phyloP scores from a whole-genome alignment of 169 alveolate species.

The Plasmodium relictum region DNA sequence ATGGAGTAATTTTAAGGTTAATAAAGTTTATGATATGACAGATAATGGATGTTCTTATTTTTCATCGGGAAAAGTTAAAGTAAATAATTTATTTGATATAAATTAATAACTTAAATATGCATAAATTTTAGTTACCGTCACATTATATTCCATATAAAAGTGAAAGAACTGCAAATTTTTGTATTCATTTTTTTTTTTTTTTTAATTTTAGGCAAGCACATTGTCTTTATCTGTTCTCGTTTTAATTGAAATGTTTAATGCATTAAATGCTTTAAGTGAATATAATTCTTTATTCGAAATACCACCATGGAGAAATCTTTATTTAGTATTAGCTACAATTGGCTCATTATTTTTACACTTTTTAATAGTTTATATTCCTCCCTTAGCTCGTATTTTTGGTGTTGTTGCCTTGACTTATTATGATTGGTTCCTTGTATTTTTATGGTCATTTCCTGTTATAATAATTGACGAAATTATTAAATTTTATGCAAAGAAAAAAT shows the following conservation, averaged over 20 bases:
- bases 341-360: constrained; percentile 93
- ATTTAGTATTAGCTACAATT: constrained; percentile 94
- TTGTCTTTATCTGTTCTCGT: constrained; percentile 97
- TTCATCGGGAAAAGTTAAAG: constrained; percentile 97
- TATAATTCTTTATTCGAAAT: constrained; percentile 94
- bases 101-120: too few relatives aligned
- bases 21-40: constrained; percentile 88
- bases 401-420: constrained; percentile 92
- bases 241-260: constrained; percentile 98
- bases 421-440: constrained; percentile 97
- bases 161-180: too few relatives aligned
- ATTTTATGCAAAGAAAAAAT: constrained; percentile 89
- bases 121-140: too few relatives aligned
- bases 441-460: constrained; percentile 98
- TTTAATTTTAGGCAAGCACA: constrained; percentile 92
- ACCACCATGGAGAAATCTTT: constrained; percentile 98
- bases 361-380: constrained; percentile 95
- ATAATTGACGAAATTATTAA: constrained; percentile 97
- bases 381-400: constrained; percentile 93
- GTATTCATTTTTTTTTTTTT: background rate
- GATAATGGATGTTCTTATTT: constrained; percentile 96
- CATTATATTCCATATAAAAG: too few relatives aligned
- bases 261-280: constrained; percentile 98
- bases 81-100: constrained; percentile 3
- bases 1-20: constrained; percentile 92